These are phyloP conservation scores for Phytophthora hybrid DNA, from an alignment of 352 stramenopile species.

Conservation along the genomic window DNA sequence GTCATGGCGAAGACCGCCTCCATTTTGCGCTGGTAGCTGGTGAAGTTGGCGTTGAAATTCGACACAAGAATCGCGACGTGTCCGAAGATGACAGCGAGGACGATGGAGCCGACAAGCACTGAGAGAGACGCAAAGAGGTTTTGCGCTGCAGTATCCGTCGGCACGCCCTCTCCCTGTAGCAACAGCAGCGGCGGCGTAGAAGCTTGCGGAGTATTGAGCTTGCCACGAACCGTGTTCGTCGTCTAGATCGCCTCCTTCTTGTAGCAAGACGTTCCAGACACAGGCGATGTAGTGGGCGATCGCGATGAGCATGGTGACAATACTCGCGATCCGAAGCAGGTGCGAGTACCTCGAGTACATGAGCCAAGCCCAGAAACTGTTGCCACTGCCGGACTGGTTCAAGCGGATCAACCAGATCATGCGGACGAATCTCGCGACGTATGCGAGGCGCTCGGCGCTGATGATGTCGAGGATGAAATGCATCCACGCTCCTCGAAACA, in stretches of 20 bases:
- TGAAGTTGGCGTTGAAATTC: constrained; percentile 66
- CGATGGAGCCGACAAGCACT: constrained; percentile 58
- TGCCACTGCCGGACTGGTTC: constrained; percentile 1
- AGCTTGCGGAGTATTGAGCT: constrained; percentile 44
- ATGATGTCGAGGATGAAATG: constrained; percentile 6
- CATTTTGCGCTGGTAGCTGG: constrained; percentile 73
- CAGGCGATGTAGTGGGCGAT: constrained; percentile 7
- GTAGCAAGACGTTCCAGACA: constrained; percentile 2
- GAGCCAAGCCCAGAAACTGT: constrained; percentile 3
- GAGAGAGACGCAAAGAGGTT: constrained; percentile 53
- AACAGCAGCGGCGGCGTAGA: constrained; percentile 61
- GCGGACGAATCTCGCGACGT: not conserved
- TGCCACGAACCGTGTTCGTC: not conserved
- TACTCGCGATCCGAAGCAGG: not conserved
- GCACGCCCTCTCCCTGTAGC: constrained; percentile 63
- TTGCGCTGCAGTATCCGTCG: constrained; percentile 32
- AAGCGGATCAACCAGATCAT: constrained; percentile 1
- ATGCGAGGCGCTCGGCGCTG: not conserved
- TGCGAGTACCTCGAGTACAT: constrained; percentile 3
- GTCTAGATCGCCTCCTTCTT: not conserved
- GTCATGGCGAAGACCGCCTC: constrained; percentile 68
- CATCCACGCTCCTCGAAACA: not conserved
- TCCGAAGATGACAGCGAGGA: constrained; percentile 70
- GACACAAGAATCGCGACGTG: constrained; percentile 68
- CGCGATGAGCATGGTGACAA: not conserved